These are phyloP conservation scores for Leccinum rimulosum DNA, from an alignment of 768 basidiomycete species.

Conservation along the genomic window DNA sequence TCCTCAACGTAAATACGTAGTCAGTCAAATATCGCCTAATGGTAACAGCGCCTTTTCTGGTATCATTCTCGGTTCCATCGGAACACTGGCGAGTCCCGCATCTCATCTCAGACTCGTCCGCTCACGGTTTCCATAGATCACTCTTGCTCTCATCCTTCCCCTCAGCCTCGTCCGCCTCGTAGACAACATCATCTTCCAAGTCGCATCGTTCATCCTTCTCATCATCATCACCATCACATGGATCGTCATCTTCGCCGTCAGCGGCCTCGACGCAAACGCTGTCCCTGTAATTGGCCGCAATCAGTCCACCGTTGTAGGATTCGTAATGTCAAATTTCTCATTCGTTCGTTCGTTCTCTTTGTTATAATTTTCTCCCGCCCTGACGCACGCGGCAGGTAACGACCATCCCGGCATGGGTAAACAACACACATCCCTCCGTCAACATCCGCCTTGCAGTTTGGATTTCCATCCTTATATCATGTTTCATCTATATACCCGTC, in stretches of 20 bases:
- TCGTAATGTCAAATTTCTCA: constrained; percentile 24
- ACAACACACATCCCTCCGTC: constrained; percentile 23
- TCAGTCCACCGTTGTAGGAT: constrained; percentile 23
- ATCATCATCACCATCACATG: constrained; percentile 19
- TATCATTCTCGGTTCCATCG: constrained; percentile 23
- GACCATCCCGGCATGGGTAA: constrained; percentile 27
- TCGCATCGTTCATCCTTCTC: constrained; percentile 21
- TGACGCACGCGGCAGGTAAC: constrained; percentile 11
- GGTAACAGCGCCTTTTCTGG: constrained; percentile 19
- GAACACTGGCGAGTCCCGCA: constrained; percentile 15
- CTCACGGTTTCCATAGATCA: constrained; percentile 16
- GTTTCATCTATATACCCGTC: constrained; percentile 23
- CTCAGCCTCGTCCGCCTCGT: constrained; percentile 25
- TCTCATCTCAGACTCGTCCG: neutral
- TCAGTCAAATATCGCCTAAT: constrained; percentile 8
- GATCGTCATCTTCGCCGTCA: constrained; percentile 16
- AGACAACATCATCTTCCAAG: constrained; percentile 25
- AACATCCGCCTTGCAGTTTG: constrained; percentile 23
- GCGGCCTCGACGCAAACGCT: constrained; percentile 8
- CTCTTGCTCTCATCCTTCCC: constrained; percentile 17
- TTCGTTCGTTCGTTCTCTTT: constrained; percentile 15
- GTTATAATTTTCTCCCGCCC: neutral
- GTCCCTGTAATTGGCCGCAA: constrained; percentile 17
- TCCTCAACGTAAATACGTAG: constrained; percentile 7
- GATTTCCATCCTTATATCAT: constrained; percentile 22